These are phyloP conservation scores for Schoenoplectus tabernaemontani DNA, from an alignment of 202 grass and related monocot species.

Conservation along the genomic window DNA sequence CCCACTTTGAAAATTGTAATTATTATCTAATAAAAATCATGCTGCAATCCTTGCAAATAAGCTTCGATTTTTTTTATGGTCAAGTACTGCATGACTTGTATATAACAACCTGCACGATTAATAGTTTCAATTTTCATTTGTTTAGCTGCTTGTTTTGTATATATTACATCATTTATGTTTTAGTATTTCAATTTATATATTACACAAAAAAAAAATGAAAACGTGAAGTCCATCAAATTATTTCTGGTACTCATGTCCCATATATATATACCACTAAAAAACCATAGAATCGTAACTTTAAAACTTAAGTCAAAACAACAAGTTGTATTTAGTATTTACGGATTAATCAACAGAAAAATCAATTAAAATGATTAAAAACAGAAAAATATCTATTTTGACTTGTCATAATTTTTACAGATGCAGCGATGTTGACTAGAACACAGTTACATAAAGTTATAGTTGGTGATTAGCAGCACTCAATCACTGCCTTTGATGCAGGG, in stretches of 20 bases:
- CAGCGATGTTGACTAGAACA: background rate
- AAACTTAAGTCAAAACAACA: background rate
- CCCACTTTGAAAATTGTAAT: constrained; percentile 17
- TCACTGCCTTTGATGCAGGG: background rate
- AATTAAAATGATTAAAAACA: background rate
- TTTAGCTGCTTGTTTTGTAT: background rate
- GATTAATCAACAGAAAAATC: background rate
- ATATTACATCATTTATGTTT: background rate
- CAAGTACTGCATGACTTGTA: background rate
- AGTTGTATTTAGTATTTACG: background rate
- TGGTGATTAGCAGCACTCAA: constrained; percentile 3
- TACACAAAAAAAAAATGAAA: background rate
- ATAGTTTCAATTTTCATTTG: too few species aligned
- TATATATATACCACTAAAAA: background rate
- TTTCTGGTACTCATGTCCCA: background rate
- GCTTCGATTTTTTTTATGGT: background rate
- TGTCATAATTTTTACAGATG: background rate
- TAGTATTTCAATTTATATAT: background rate
- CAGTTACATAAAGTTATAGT: background rate
- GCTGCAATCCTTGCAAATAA: constrained; percentile 5
- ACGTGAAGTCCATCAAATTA: background rate
- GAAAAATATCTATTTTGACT: background rate
- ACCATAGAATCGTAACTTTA: too few species aligned
- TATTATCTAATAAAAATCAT: constrained; percentile 13
- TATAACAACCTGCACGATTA: background rate